Conservation (phyloP, 2,329 filamentous ascomycete genomes). For the Botryotinia globosa region DNA sequence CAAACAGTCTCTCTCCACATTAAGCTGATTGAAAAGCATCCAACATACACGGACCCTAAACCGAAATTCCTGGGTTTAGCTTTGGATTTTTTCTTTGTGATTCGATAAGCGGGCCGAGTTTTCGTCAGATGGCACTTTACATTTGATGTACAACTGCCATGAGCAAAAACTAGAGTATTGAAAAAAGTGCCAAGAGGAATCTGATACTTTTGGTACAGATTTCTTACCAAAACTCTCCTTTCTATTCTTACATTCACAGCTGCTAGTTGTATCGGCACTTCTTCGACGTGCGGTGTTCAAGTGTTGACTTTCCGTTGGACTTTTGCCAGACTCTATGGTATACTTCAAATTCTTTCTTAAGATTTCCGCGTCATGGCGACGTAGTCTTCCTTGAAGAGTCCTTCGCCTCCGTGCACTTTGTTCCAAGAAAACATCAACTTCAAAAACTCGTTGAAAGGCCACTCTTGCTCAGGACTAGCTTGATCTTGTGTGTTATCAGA, state of each 20-base stretch:
- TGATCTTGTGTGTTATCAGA: not conserved
- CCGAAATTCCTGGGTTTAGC: no score
- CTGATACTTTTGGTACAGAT: not conserved
- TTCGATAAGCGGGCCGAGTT: no score
- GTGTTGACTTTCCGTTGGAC: not conserved
- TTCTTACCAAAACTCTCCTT: not conserved
- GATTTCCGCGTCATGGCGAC: not conserved
- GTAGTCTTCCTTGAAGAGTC: not conserved
- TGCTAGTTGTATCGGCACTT: not conserved
- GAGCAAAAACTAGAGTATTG: no score
- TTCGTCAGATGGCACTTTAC: no score
- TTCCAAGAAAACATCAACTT: not conserved
- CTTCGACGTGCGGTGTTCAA: not conserved
- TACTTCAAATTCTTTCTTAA: not conserved
- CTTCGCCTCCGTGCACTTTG: not conserved
- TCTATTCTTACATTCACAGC: not conserved
- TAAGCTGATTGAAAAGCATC: no score
- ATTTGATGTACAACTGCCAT: no score
- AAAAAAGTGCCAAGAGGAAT: not conserved
- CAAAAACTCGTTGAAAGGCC: not conserved
- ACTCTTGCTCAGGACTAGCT: not conserved
- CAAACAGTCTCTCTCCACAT: no score
- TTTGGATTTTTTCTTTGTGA: no score
- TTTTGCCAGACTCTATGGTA: not conserved
- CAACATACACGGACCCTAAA: no score